phyloP scores from a whole-genome alignment of 208 protist species.

The Trypanosoma lewisi region DNA sequence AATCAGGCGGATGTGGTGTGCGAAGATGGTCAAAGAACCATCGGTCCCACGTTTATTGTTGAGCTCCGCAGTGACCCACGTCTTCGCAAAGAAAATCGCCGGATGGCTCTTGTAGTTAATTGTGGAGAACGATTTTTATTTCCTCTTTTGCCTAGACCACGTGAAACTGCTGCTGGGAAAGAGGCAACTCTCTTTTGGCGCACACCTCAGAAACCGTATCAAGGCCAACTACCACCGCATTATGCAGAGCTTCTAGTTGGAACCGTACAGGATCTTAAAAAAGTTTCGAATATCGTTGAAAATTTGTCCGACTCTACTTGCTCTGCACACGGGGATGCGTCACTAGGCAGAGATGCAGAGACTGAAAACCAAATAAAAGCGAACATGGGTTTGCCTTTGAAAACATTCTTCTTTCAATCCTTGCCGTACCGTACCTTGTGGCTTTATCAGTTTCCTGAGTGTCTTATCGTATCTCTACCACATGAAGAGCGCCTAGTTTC shows the following conservation, averaged over 20 bases:
- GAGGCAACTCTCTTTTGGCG: constrained; percentile 29
- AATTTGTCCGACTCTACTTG: neutral
- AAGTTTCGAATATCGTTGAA: constrained; percentile 11
- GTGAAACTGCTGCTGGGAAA: neutral
- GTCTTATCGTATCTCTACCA: constrained; percentile 60
- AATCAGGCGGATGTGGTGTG: neutral
- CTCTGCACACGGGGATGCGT: neutral
- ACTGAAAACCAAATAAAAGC: neutral
- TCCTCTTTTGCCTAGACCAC: constrained; percentile 18
- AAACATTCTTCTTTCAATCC: constrained; percentile 43
- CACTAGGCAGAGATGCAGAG: neutral
- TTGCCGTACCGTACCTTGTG: constrained; percentile 65
- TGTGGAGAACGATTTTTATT: constrained; percentile 38
- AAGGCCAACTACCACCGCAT: constrained; percentile 13
- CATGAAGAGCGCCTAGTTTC: constrained; percentile 76
- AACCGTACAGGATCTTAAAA: constrained; percentile 35
- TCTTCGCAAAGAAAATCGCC: constrained; percentile 20
- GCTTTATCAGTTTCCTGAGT: constrained; percentile 30
- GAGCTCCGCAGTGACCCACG: constrained; percentile 27
- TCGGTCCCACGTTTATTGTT: constrained; percentile 16
- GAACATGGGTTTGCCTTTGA: constrained; percentile 1
- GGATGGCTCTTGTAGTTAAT: constrained; percentile 39
- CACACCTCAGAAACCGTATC: constrained; percentile 1
- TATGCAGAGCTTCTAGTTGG: constrained; percentile 61
- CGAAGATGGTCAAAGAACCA: neutral